Percentiles rank a stretch among this genome's conserved stretches.
phyloP scores from a whole-genome alignment of 371 early-diverging fungal genomes.

The Zychaea mexicana region DNA sequence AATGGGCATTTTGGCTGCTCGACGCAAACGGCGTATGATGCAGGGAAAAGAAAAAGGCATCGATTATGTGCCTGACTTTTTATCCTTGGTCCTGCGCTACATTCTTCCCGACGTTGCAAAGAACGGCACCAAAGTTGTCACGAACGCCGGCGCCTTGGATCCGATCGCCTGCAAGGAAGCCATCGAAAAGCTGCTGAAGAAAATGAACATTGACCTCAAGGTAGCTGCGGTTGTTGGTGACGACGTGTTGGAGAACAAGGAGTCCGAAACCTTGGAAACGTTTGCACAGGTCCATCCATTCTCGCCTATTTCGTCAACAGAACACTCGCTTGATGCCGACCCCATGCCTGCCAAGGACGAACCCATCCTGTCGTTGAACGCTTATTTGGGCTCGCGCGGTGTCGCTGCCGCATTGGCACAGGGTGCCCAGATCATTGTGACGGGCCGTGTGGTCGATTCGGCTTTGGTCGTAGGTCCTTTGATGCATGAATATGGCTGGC shows the following conservation, averaged over 20 bases:
- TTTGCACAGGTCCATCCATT: slow-evolving; percentile 53
- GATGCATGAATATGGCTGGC: slow-evolving; percentile 62
- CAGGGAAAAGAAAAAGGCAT: slow-evolving; percentile 58
- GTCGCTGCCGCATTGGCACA: slow-evolving; percentile 63
- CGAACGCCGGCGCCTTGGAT: slow-evolving; percentile 78
- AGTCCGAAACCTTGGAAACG: slow-evolving; percentile 24
- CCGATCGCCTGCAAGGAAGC: slow-evolving; percentile 71
- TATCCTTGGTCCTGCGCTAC: slow-evolving; percentile 54
- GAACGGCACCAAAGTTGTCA: slow-evolving; percentile 67
- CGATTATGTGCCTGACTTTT: slow-evolving; percentile 66
- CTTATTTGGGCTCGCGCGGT: slow-evolving; percentile 63
- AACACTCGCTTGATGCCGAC: slow-evolving; percentile 53
- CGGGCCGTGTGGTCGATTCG: slow-evolving; percentile 76
- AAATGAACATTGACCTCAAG: slow-evolving; percentile 50
- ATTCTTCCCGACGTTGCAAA: slow-evolving; percentile 59
- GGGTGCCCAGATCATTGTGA: slow-evolving; percentile 73
- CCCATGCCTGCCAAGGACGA: slow-evolving; percentile 51
- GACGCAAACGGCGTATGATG: slow-evolving; percentile 51
- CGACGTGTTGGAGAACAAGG: slow-evolving; percentile 49
- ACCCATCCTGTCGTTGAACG: slow-evolving; percentile 63
- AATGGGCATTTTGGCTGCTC: slow-evolving; percentile 73
- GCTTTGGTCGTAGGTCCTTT: slow-evolving; percentile 68
- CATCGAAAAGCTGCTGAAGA: slow-evolving; percentile 58
- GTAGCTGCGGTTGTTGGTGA: slow-evolving; percentile 77
- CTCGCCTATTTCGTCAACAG: slow-evolving; percentile 40